Evolutionary conservation across 2,329 filamentous ascomycete species (phyloP), one percentile per base, ranked within the genome.

Genomic region (Ceratocystis ficicola): DNA sequence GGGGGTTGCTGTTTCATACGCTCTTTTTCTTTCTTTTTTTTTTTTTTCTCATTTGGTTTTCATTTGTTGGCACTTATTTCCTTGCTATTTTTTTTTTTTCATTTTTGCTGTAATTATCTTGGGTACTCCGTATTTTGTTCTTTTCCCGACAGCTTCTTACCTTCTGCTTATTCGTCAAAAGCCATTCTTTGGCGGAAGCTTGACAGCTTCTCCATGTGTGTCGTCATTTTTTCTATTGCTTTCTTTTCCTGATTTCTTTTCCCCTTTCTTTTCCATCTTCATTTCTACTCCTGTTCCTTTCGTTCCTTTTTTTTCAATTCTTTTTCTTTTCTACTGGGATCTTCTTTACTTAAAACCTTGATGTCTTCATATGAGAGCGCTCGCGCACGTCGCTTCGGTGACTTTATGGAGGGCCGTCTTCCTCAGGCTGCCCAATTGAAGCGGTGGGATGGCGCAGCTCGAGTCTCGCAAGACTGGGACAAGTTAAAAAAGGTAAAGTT

Each of bases 361-460:
- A 63, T 61, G 66, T 36, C 65, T 17, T 41, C 66, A 12, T 55
- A 55, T 32, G 28, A 61, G n/a, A 61, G 50, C 70, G 70, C 66
- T 63, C 69, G 65, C 66, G 69, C 32, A 63, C 67, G 48, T 62
- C 64, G 62, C 25, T 64, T 67, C 55, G 72, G 73, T 44, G 74
- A 73, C 10, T 69, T 70, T 59, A 70, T 73, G 44, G 74, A 74
- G 57, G 71, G 68, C 17, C 69, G 68, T n/a, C 67, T 69, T 7
- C 65, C 71, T 2, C 68, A 66, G n/a, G 72, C 61, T 63, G 8
- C 70, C 1, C 72, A 70, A n/a, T 71, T 81, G n/a, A 77, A 76
- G 72, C 76, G 78, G 68, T 83, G 80, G 79, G 79, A 83, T 68
- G 81, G 81, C 64, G 76, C 75, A 36, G 76, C 78, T 17, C 76